Base-by-base conservation (phyloP, 441 rosid species). In the Aquilaria agallochum region DNA sequence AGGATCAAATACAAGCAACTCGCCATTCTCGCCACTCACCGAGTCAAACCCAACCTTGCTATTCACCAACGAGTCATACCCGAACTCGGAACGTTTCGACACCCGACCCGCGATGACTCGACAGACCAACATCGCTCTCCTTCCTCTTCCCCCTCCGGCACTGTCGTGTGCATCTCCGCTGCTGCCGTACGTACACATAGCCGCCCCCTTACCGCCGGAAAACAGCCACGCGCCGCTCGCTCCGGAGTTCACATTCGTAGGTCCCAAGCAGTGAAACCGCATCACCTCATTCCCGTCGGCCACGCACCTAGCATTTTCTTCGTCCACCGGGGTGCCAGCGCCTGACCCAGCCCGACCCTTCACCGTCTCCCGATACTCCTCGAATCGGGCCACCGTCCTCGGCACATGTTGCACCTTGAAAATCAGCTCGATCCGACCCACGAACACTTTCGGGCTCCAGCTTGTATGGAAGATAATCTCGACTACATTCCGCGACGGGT, bases 261-360 rank as follows among this genome's bases (percentile, higher is more conserved):
- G 83, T 5, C 97, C 97, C 58, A 94, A 51, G 58, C 89, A 86
- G 67, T 80, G 83, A 70, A 94, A 94, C 70, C 97, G 86, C 97
- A 94, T 94, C 71, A 89, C 81, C 80, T 94, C 98, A 69, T 94
- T 94, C 36, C 98, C 97, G 56, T 94, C 98, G 11, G 97, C 97
- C 49, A 74, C 77, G 72, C 97, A 90, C 68, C 98, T 72, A 12
- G 82, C 92, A 50, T 88, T 77, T 69, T 88, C 96, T 66, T 87
- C 80, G 34, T 67, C 71, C 3, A 65, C 44, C 62, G 45, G 59
- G 31, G 10, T 56, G 4, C 65, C 61, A 9, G 65, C 27, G n/a
- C 56, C 67, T 60, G 82, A 58, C 31, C 74, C 72, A 42, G 85
- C 83, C 45, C 87, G 74, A 31, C 74, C 70, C 68, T 88, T 84